A percentile compares a stretch with the other conserved stretches of the same genome.
Evolutionary conservation across 106 monocot species (phyloP).

Genomic region (Phalaenopsis equestris): DNA sequence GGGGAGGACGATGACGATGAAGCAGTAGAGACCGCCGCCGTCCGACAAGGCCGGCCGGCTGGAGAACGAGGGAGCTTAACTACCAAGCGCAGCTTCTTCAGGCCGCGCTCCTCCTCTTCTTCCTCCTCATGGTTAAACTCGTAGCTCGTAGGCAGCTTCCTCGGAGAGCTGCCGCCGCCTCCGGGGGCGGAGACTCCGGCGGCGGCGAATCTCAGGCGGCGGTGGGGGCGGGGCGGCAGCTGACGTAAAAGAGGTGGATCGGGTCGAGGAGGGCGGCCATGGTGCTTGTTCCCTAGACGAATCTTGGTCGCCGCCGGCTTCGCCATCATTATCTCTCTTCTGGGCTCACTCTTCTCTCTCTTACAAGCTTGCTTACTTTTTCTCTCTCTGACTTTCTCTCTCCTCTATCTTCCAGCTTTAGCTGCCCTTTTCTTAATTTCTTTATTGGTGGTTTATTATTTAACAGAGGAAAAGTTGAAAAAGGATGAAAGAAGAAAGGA

Average conservation of each 20-base stretch:
- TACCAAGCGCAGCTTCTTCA: constrained; percentile 24
- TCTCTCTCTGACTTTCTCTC: constrained; percentile 3
- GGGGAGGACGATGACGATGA: constrained; percentile 5
- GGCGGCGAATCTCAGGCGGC: constrained; percentile 6
- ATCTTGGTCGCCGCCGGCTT: constrained; percentile 11
- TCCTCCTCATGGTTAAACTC: constrained; percentile 6
- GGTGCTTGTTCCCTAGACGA: constrained; percentile 1
- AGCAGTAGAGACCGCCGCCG: not conserved
- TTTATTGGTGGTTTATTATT: not conserved
- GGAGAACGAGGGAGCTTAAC: constrained; percentile 20
- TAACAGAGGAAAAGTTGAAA: not conserved
- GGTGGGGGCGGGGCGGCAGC: constrained; percentile 8
- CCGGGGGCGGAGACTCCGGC: constrained; percentile 16
- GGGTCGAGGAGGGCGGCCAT: not conserved
- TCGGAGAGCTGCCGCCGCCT: not conserved
- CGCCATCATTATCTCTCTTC: constrained; percentile 11
- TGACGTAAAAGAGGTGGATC: constrained; percentile 4
- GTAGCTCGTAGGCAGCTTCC: constrained; percentile 8
- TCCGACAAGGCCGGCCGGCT: not conserved
- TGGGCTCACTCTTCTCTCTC: constrained; percentile 8
- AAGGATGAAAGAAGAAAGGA: not conserved
- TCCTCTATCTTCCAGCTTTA: constrained; percentile 1
- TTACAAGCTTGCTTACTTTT: not conserved
- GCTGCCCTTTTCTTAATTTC: not conserved
- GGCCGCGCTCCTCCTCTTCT: not conserved